phyloP scores from a whole-genome alignment of 257 asterid species.

The Jacaranda copaia region DNA sequence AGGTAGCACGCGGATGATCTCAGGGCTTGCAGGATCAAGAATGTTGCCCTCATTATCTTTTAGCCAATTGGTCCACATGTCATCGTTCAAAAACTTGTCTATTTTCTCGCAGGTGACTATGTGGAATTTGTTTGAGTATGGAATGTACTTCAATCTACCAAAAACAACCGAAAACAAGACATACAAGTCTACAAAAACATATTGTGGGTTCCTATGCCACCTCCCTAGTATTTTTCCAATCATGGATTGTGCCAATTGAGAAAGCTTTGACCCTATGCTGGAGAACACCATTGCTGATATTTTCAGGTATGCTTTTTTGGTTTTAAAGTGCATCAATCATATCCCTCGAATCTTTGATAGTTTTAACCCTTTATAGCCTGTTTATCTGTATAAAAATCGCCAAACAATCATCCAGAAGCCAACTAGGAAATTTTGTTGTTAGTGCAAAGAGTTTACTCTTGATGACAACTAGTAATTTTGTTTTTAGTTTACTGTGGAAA shows the following conservation, averaged over 20 bases:
- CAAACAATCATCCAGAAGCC: too few relatives aligned
- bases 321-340: too few relatives aligned
- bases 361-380: too few relatives aligned
- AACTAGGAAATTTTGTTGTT: too few relatives aligned
- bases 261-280: neutral
- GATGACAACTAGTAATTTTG: too few relatives aligned
- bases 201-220: neutral
- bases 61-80: neutral
- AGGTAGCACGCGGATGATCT: neutral
- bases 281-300: neutral
- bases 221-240: neutral
- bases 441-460: too few relatives aligned
- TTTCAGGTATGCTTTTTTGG: neutral
- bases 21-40: conserved; percentile 7
- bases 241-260: neutral
- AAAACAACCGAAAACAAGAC: neutral
- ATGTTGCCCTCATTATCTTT: neutral
- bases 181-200: neutral
- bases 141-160: neutral
- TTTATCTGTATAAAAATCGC: too few relatives aligned
- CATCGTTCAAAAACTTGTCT: neutral
- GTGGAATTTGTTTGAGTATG: conserved; percentile 14
- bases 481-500: too few relatives aligned
- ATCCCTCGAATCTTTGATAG: too few relatives aligned
- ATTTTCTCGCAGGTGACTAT: neutral